Base-by-base conservation (phyloP, 768 basidiomycete species). In the Chalciporus chontae region DNA sequence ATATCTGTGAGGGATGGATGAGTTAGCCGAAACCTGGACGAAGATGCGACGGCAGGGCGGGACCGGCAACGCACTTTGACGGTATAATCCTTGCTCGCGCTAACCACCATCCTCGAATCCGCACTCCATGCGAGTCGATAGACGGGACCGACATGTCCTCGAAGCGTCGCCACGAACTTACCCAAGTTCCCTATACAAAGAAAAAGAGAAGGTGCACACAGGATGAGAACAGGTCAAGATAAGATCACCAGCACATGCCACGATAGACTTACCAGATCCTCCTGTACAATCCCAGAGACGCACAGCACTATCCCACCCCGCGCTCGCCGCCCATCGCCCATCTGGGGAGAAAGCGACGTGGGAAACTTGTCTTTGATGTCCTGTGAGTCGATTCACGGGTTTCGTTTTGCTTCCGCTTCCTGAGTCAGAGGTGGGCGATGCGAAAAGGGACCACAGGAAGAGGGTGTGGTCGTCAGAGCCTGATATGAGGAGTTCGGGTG, bases 381-480 rank as follows among this genome's bases (percentile, higher is more conserved):
- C 95, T 3, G 91, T 94, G 15, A 97, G 72, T 14, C 95, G 78
- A 8, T 90, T 79, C 15, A 85, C 50, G 4, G 88, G 87, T 58
- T 89, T 90, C 32, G 78, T 76, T 61, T 79, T 81, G 9, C 69
- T 69, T 32, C 39, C 26, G 26, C 5, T 8, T 26, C 26, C 26
- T 26, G 26, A 26, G 26, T 26, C 61, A 8, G 66, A 47, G 27
- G 59, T 55, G 40, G 72, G 17, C 24, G 75, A 73, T 17, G 83
- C 75, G 74, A 92, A 88, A 37, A 85, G 73, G 27, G 91, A 87
- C 95, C 94, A 97, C 11, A 99, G 79, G 79, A 94, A 97, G 43
- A 97, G 82, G 0, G 95, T 99, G 68, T 97, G 95, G 67, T 99
- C 95, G 66, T 99, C 94, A 4, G 94, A 97, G 18, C 94, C 94